These are phyloP conservation scores for Coemansia sp. DNA, from an alignment of 192 early-diverging fungal species.

Conservation along the genomic window DNA sequence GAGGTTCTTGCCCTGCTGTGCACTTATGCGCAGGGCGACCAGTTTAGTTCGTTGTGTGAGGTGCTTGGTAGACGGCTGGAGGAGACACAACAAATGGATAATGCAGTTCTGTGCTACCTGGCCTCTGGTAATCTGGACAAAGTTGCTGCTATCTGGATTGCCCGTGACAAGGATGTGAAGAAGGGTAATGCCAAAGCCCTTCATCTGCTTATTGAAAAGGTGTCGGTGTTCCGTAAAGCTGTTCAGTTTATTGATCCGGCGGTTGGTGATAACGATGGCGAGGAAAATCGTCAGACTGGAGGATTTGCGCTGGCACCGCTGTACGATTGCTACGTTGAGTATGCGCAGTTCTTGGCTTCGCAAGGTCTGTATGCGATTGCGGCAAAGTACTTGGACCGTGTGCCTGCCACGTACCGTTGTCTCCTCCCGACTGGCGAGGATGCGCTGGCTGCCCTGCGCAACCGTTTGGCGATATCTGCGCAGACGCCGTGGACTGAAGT, in stretches of 20 bases:
- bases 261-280: slow-evolving; percentile 24
- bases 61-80: slow-evolving; percentile 66
- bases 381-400: slow-evolving; percentile 73
- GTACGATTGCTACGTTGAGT: slow-evolving; percentile 87
- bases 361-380: slow-evolving; percentile 80
- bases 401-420: slow-evolving; percentile 64
- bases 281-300: slow-evolving; percentile 36
- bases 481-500: slow-evolving; percentile 45
- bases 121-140: slow-evolving; percentile 58
- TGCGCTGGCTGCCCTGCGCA: slow-evolving; percentile 67
- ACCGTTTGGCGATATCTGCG: slow-evolving; percentile 59
- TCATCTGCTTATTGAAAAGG: slow-evolving; percentile 84
- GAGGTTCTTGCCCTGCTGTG: slow-evolving; percentile 90
- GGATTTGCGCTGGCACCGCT: slow-evolving; percentile 62
- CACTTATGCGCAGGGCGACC: slow-evolving; percentile 87
- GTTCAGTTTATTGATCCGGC: slow-evolving; percentile 86
- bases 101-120: slow-evolving; percentile 62
- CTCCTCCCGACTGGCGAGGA: slow-evolving; percentile 31
- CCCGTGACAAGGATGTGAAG: slow-evolving; percentile 2
- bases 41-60: slow-evolving; percentile 72
- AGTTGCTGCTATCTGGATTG: slow-evolving; percentile 82
- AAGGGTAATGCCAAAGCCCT: slow-evolving; percentile 61
- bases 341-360: slow-evolving; percentile 71
- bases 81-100: slow-evolving; percentile 15
- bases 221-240: slow-evolving; percentile 90